Evolutionary conservation across 768 basidiomycete species (phyloP).

Genomic region (Tylopilus sp.): DNA sequence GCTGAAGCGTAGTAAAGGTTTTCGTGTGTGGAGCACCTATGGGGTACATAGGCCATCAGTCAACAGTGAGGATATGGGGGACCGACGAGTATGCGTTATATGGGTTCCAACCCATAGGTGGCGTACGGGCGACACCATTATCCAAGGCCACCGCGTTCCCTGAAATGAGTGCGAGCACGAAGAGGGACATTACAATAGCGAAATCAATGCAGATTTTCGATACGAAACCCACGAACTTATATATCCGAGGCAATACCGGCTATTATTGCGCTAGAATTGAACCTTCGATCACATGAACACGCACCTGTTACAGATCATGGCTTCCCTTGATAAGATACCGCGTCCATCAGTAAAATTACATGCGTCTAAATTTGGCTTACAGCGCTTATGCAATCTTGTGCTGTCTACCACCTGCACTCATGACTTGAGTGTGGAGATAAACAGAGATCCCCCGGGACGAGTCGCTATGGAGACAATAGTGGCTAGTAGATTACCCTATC

Average conservation of each 20-base stretch:
- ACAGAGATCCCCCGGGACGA: too few species aligned
- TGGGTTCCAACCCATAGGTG: conserved; percentile 18
- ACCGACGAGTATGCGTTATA: conserved; percentile 14
- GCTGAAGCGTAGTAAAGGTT: conserved; percentile 7
- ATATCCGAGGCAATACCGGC: neutral
- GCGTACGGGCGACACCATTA: conserved; percentile 11
- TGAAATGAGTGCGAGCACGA: neutral
- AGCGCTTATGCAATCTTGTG: too few species aligned
- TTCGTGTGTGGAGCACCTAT: conserved; percentile 8
- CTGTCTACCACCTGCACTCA: too few species aligned
- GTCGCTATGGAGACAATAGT: too few species aligned
- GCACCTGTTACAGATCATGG: too few species aligned
- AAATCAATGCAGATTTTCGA: neutral
- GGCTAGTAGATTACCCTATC: too few species aligned
- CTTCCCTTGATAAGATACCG: too few species aligned
- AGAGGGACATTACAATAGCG: neutral
- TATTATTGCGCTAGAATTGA: too few species aligned
- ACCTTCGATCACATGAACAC: too few species aligned
- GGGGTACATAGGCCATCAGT: neutral
- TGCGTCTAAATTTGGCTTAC: too few species aligned
- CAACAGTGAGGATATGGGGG: neutral
- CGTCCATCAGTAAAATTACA: too few species aligned
- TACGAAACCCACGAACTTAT: neutral
- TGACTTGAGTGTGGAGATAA: too few species aligned
- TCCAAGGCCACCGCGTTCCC: neutral